Evolutionary conservation across 2,329 filamentous ascomycete species (phyloP), one percentile per base, ranked within the genome.

Genomic region (Hypoxylon rubiginosum): DNA sequence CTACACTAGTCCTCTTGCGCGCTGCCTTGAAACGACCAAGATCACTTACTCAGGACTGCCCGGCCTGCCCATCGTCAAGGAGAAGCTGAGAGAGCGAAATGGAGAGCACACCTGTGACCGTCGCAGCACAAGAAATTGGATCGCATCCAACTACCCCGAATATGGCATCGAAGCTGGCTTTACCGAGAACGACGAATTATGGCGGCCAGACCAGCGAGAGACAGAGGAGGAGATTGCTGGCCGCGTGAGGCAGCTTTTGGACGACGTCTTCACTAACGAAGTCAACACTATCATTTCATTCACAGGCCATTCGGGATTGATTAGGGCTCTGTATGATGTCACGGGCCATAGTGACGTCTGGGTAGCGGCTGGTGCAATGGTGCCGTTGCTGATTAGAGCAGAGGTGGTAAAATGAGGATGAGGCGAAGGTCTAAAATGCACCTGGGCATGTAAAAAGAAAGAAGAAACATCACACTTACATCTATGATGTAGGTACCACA

Each of bases 61-160:
- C 4, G 75, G 77, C 4, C 72, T 69, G 5, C 86, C 87, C 0
- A 77, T 82, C 1, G 76, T 91, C 71, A 89, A 88, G 73, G 88
- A 90, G 62, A 74, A 83, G 4, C 79, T 90, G 13, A 81, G 89
- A 19, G 88, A 91, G 74, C 83, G 85, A 2, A 82, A 88, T 62
- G 88, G 85, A 8, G 80, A 84, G 58, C 88, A 90, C 73, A 90
- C 87, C 0, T 91, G 88, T 73, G 88, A 91, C 74, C 82, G 85
- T 15, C 81, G 88, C 15, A 83, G 82, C 53, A 75, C 79, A 7
- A 80, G 79, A 46, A 78, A 81, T 0, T 83, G 79, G 73, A 88
- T 91, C 65, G 76, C 76, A 1, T 66, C 78, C 13, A 77, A 80
- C 32, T 89, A 85, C 66, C 86, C 86, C 0, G 73, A 71, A 19